Conservation (phyloP, 768 basidiomycete genomes). For the Hydnum rufescens region DNA sequence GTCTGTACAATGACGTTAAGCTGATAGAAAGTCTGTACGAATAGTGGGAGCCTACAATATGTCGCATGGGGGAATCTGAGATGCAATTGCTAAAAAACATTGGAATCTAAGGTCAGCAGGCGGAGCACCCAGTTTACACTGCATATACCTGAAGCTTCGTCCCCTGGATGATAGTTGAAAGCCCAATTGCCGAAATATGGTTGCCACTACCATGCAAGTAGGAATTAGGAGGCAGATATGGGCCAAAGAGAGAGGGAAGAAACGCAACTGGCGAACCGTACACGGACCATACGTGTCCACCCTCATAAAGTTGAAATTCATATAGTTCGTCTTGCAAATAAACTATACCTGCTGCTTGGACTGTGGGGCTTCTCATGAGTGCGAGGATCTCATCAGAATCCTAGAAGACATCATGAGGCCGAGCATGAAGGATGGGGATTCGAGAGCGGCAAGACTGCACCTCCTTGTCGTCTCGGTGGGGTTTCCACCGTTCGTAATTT, state of each 20-base stretch:
- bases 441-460: too few relatives aligned
- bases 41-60: neutral
- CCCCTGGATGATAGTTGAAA: conserved; percentile 5
- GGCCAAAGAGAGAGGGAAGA: neutral
- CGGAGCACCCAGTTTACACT: neutral
- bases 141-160: neutral
- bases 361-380: conserved; percentile 1
- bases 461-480: neutral
- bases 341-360: neutral
- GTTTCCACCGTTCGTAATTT: neutral
- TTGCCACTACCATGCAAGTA: conserved; percentile 2
- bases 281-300: conserved; percentile 5
- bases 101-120: neutral
- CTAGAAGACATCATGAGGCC: neutral
- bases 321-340: conserved; percentile 9
- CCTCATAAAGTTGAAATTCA: conserved; percentile 4
- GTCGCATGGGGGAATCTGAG: conserved; percentile 2
- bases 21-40: neutral
- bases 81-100: conserved; percentile 3
- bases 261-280: conserved; percentile 8
- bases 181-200: conserved; percentile 5
- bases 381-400: conserved; percentile 1
- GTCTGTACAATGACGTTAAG: neutral
- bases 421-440: too few relatives aligned
- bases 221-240: neutral